phyloP scores from a whole-genome alignment of 106 monocot species.

The Vanilla planifolia region DNA sequence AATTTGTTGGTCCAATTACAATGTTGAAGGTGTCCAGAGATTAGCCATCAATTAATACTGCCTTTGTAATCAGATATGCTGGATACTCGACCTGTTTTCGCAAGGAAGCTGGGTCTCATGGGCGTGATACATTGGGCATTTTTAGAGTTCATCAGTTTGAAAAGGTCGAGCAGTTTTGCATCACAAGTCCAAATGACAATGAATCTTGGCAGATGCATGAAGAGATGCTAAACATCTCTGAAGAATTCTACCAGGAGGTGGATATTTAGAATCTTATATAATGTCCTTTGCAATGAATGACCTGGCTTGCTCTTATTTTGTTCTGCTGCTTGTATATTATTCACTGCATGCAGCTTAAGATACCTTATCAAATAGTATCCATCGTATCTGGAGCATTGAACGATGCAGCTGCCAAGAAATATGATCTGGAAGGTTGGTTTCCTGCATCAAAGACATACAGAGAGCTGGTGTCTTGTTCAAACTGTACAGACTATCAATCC shows the following conservation, averaged over 20 bases:
- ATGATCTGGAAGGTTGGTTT: slow-evolving; percentile 95
- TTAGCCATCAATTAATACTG: neutral
- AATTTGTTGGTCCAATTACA: neutral
- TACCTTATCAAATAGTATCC: slow-evolving; percentile 85
- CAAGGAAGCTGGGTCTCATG: slow-evolving; percentile 96
- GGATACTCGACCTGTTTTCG: slow-evolving; percentile 95
- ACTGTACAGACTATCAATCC: slow-evolving; percentile 88
- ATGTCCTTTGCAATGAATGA: neutral
- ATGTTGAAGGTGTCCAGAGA: neutral
- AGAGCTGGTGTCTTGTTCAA: slow-evolving; percentile 94
- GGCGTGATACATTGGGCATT: slow-evolving; percentile 86
- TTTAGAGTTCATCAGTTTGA: slow-evolving; percentile 99
- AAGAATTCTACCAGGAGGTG: slow-evolving; percentile 91
- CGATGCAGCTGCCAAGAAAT: slow-evolving; percentile 99
- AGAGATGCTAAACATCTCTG: slow-evolving; percentile 92
- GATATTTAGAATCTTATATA: neutral
- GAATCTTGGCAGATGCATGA: slow-evolving; percentile 97
- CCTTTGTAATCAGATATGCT: slow-evolving; percentile 57
- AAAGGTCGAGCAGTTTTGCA: slow-evolving; percentile 93
- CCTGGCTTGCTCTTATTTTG: neutral
- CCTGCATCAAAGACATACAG: slow-evolving; percentile 88
- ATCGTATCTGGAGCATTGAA: slow-evolving; percentile 97
- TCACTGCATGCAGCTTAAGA: slow-evolving; percentile 37
- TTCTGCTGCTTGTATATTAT: neutral
- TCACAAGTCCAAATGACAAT: slow-evolving; percentile 75